Conservation (phyloP, 768 basidiomycete genomes). For the Kwoniella bestiolae region DNA sequence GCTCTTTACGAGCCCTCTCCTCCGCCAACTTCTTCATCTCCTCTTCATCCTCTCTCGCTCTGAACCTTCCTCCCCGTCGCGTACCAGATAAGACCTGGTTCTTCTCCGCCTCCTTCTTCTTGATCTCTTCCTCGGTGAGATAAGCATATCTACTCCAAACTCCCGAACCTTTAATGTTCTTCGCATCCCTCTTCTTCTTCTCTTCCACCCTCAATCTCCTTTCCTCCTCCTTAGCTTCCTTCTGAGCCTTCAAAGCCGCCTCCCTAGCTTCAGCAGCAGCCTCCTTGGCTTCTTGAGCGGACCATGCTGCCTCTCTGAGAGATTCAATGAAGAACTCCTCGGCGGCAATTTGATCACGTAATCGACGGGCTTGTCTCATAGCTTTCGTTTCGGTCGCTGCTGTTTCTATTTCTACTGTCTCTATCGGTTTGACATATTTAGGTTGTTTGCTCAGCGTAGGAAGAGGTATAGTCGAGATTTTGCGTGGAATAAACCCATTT, state of each 20-base stretch:
- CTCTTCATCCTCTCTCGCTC: constrained; percentile 42
- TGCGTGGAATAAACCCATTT: constrained; percentile 32
- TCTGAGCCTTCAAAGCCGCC: constrained; percentile 15
- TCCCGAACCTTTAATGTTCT: constrained; percentile 43
- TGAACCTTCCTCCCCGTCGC: constrained; percentile 39
- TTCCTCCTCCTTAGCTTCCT: constrained; percentile 33
- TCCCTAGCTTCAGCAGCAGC: constrained; percentile 24
- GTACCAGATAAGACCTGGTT: constrained; percentile 32
- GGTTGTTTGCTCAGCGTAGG: constrained; percentile 42
- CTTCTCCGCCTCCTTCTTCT: constrained; percentile 29
- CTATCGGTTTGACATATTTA: constrained; percentile 30
- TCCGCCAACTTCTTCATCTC: constrained; percentile 37
- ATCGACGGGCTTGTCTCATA: constrained; percentile 20
- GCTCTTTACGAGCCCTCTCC: constrained; percentile 5
- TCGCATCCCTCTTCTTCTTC: constrained; percentile 30
- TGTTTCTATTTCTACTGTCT: constrained; percentile 12
- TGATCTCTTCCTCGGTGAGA: constrained; percentile 35
- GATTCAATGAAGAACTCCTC: constrained; percentile 39
- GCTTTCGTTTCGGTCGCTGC: constrained; percentile 16
- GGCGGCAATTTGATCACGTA: constrained; percentile 24
- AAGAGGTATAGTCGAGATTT: constrained; percentile 40
- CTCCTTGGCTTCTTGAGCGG: constrained; percentile 33
- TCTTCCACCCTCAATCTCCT: constrained; percentile 30
- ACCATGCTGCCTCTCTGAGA: constrained; percentile 37
- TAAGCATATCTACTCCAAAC: constrained; percentile 48